Evolutionary conservation across 2,329 filamentous ascomycete genomes (phyloP), one percentile per base, ranked within the genome.

Genomic region (Penicillium sp.): DNA sequence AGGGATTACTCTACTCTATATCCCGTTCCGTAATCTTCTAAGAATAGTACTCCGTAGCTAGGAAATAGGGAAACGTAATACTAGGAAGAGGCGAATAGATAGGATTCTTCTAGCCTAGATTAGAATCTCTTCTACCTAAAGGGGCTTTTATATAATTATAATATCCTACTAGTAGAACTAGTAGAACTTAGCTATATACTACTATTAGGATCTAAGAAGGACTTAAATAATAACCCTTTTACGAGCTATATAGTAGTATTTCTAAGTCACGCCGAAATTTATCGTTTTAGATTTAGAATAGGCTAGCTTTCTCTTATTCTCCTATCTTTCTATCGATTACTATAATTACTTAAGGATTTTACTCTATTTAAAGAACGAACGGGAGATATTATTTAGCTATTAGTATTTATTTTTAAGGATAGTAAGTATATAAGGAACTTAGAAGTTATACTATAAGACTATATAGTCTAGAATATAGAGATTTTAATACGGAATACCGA

Each of bases 391-490:
- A 42, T 61, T 38, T 41, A 55, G 49, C 47, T 60, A 47, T 53
- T 62, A 25, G 49, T 27, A 42, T 62, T 62, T 60, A 29, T 53
- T 49, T 62, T 60, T 38, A 19, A 58, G 48, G 57, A 60, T 33
- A 62, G 60, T 49, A n/a, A 57, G 49, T 43, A 55, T 7, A 60
- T 61, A 10, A 21, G 33, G 27, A 33, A 60, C 19, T 44, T 59
- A 15, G 45, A 57, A 58, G 29, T 31, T n/a, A 47, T 62, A 12
- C 49, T 61, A 9, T 7, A 27, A 57, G 49, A 64, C 44, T 62
- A 62, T 15, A 51, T 44, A 17, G 47, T 35, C 29, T 64, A 51
- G 58, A 64, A 64, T 59, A 21, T 62, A 21, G 56, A 61, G 49
- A 53, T 57, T 29, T 36, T 64, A 27, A 62, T 57, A 42, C 29